Conservation (phyloP, 805 yeast genomes). For the Kurtzmaniella fragi region DNA sequence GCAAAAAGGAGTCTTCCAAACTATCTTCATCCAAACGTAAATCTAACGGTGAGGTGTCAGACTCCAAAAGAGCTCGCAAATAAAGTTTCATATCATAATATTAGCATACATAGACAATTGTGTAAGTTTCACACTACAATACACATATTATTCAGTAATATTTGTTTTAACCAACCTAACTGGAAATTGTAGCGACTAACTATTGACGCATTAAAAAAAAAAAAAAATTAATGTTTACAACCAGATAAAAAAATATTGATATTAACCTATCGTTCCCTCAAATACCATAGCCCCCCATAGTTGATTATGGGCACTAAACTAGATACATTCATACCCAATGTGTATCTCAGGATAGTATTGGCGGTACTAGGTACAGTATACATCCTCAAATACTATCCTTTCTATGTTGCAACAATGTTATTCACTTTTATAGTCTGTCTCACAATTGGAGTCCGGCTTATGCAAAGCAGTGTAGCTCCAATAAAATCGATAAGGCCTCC, state of each 20-base stretch:
- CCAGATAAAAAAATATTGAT: too few relatives aligned
- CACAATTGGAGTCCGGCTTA: background rate
- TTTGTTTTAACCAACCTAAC: background rate
- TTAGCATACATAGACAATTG: background rate
- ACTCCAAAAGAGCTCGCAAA: background rate
- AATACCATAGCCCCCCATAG: too few relatives aligned
- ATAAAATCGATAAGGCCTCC: slow-evolving; percentile 3
- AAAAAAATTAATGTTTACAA: too few relatives aligned
- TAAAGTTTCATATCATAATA: background rate
- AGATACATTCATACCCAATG: too few relatives aligned
- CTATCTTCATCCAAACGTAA: slow-evolving; percentile 1
- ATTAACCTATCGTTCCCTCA: too few relatives aligned
- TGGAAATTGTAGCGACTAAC: too few relatives aligned
- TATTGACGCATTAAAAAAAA: too few relatives aligned
- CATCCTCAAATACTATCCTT: background rate
- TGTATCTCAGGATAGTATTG: background rate
- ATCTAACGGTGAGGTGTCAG: slow-evolving; percentile 5
- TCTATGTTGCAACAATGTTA: background rate
- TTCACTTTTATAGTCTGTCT: background rate
- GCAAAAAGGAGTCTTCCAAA: slow-evolving; percentile 3
- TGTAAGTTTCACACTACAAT: background rate
- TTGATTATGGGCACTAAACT: too few relatives aligned
- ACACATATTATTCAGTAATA: background rate
- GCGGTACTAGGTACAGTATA: background rate
- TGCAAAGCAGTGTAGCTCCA: slow-evolving; percentile 1